Percentiles rank a stretch among this genome's conserved stretches.
Evolutionary conservation across 2,329 filamentous ascomycete species (phyloP).

Genomic region (Fusarium kyushuense): DNA sequence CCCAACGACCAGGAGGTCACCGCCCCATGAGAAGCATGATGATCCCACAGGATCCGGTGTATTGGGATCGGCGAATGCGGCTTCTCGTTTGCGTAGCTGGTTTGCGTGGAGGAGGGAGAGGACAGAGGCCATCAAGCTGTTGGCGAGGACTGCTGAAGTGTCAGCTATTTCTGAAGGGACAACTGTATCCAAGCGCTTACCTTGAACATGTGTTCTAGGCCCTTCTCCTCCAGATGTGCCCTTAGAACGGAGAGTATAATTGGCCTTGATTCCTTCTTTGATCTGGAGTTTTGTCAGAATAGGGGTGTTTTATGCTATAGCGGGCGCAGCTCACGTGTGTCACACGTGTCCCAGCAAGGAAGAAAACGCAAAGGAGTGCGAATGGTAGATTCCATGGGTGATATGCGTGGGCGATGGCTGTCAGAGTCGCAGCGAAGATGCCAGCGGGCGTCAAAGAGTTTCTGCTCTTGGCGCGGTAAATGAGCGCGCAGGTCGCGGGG

Average conservation of each 20-base stretch:
- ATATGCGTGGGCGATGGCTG: conserved; percentile 84
- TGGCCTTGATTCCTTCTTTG: conserved; percentile 87
- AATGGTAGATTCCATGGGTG: conserved; percentile 97
- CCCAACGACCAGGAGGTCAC: conserved; percentile 72
- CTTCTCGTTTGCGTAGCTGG: conserved; percentile 65
- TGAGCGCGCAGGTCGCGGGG: conserved; percentile 69
- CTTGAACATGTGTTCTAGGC: conserved; percentile 85
- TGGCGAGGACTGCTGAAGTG: conserved; percentile 76
- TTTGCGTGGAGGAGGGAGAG: conserved; percentile 69
- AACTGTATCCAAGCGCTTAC: conserved; percentile 49
- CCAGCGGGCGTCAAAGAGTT: conserved; percentile 84
- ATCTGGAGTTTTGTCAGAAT: conserved; percentile 63
- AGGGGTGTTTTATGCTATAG: background rate
- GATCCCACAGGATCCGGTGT: conserved; percentile 54
- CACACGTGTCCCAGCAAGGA: conserved; percentile 83
- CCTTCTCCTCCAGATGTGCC: conserved; percentile 83
- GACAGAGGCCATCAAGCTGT: conserved; percentile 82
- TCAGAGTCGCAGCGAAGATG: conserved; percentile 76
- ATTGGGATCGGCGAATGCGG: conserved; percentile 53
- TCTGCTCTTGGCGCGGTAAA: conserved; percentile 75
- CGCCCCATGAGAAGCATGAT: conserved; percentile 70
- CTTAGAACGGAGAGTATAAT: conserved; percentile 80
- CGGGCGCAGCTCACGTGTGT: conserved; percentile 73
- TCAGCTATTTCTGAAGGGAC: conserved; percentile 5
- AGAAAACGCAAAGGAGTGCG: conserved; percentile 84